phyloP scores from a whole-genome alignment of 805 yeast species.

The Maudiozyma bulderi region DNA sequence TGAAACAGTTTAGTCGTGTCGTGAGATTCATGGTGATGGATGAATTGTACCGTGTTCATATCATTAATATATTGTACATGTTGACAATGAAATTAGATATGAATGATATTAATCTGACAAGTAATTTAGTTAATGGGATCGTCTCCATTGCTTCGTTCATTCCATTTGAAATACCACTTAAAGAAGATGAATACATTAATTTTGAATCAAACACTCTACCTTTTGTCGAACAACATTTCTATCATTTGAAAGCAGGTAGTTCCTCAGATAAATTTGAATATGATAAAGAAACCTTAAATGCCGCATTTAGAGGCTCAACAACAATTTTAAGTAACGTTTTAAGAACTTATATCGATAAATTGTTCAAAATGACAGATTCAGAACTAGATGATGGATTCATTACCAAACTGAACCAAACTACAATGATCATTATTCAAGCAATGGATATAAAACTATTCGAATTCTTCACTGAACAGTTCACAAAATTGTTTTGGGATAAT shows the following conservation, averaged over 20 bases:
- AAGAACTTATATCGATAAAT: slow-evolving; percentile 45
- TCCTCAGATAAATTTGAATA: slow-evolving; percentile 41
- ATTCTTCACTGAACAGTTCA: slow-evolving; percentile 33
- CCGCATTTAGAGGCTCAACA: slow-evolving; percentile 64
- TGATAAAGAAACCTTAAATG: slow-evolving; percentile 38
- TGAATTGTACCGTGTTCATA: slow-evolving; percentile 63
- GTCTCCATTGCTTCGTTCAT: slow-evolving; percentile 62
- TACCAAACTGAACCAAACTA: slow-evolving; percentile 37
- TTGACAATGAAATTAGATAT: slow-evolving; percentile 77
- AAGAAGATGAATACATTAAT: slow-evolving; percentile 32
- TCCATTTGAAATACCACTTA: slow-evolving; percentile 55
- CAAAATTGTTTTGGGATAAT: slow-evolving; percentile 33
- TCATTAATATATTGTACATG: slow-evolving; percentile 62
- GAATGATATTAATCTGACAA: slow-evolving; percentile 74
- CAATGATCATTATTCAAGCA: slow-evolving; percentile 46
- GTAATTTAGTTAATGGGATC: slow-evolving; percentile 60
- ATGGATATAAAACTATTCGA: slow-evolving; percentile 47
- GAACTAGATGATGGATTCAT: slow-evolving; percentile 32
- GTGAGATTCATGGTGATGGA: slow-evolving; percentile 56
- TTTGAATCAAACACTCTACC: slow-evolving; percentile 37
- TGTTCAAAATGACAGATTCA: slow-evolving; percentile 55
- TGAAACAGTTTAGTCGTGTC: slow-evolving; percentile 56
- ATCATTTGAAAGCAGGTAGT: slow-evolving; percentile 33
- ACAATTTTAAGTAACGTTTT: slow-evolving; percentile 56
- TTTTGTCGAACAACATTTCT: slow-evolving; percentile 57